A percentile compares a stretch with the other conserved stretches of the same genome.
These are phyloP conservation scores for Yarrowia phangngaensis DNA, from an alignment of 805 yeast genomes.

Conservation along the genomic window DNA sequence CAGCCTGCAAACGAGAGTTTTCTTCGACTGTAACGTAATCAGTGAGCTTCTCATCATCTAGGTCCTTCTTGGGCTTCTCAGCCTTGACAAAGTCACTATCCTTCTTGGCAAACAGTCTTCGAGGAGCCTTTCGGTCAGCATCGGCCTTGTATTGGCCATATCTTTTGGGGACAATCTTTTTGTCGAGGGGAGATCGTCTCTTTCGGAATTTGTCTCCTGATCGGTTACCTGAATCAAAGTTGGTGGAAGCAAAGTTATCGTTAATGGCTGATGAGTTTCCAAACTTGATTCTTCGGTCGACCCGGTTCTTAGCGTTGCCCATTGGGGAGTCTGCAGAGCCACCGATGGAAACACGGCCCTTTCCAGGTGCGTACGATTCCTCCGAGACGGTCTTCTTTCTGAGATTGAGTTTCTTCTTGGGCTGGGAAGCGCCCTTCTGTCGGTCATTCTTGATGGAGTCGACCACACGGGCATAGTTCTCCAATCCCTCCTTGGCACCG, in stretches of 20 bases:
- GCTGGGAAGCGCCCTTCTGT: background rate
- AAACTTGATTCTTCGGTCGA: slow-evolving; percentile 11
- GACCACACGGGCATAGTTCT: slow-evolving; percentile 25
- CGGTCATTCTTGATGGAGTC: slow-evolving; percentile 21
- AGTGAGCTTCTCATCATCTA: background rate
- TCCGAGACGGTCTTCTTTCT: slow-evolving; percentile 3
- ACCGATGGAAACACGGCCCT: slow-evolving; percentile 5
- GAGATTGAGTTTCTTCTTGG: slow-evolving; percentile 21
- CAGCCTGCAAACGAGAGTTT: slow-evolving; percentile 12
- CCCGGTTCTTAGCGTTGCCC: background rate
- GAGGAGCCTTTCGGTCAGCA: slow-evolving; percentile 23
- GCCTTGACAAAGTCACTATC: background rate
- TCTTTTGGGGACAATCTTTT: slow-evolving; percentile 24
- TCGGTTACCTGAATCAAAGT: background rate
- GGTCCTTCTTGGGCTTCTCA: background rate
- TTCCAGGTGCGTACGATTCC: slow-evolving; percentile 12
- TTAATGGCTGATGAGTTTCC: slow-evolving; percentile 1
- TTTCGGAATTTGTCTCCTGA: slow-evolving; percentile 10
- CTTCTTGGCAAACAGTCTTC: slow-evolving; percentile 20
- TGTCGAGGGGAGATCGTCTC: slow-evolving; percentile 14
- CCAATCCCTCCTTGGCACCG: slow-evolving; percentile 24
- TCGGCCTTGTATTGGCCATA: slow-evolving; percentile 18
- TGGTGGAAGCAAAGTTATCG: slow-evolving; percentile 19
- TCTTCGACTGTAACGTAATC: background rate
- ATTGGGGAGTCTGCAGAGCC: background rate